These are phyloP conservation scores for Echium plantagineum DNA, from an alignment of 257 asterid genomes.

Conservation along the genomic window DNA sequence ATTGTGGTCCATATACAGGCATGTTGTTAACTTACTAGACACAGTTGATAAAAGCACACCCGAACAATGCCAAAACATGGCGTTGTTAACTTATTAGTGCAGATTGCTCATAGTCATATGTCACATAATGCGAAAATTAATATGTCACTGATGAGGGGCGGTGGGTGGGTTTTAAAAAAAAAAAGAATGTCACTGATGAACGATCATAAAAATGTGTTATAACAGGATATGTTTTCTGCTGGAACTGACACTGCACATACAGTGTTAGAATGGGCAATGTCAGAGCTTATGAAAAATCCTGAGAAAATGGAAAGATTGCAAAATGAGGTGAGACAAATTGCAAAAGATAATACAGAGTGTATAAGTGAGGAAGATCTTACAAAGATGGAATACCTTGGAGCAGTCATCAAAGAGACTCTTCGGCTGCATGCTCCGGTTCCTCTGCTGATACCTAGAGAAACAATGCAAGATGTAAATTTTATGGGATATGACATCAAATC, in stretches of 20 bases:
- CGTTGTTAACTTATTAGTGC: no score
- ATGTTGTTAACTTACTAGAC: no score
- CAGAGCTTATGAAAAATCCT: slow-evolving; percentile 16
- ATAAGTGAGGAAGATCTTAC: slow-evolving; percentile 11
- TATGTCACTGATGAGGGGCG: no score
- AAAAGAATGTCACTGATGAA: not conserved
- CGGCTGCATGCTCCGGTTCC: slow-evolving; percentile 22
- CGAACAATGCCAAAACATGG: no score
- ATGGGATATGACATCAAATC: slow-evolving; percentile 16
- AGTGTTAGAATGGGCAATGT: slow-evolving; percentile 20
- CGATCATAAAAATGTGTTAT: not conserved
- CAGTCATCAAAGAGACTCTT: slow-evolving; percentile 15
- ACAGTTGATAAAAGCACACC: no score
- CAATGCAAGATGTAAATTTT: slow-evolving; percentile 6
- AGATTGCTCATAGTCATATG: no score
- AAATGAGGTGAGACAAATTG: slow-evolving; percentile 10
- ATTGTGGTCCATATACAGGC: no score
- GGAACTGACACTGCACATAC: slow-evolving; percentile 22
- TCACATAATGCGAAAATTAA: no score
- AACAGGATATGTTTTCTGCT: slow-evolving; percentile 16
- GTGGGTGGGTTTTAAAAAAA: no score
- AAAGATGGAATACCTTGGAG: slow-evolving; percentile 13
- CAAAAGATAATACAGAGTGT: not conserved
- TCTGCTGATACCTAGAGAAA: slow-evolving; percentile 12
- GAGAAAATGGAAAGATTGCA: slow-evolving; percentile 7